Evolutionary conservation across 2,329 filamentous ascomycete genomes (phyloP).

Genomic region (Monosporascus sp.): DNA sequence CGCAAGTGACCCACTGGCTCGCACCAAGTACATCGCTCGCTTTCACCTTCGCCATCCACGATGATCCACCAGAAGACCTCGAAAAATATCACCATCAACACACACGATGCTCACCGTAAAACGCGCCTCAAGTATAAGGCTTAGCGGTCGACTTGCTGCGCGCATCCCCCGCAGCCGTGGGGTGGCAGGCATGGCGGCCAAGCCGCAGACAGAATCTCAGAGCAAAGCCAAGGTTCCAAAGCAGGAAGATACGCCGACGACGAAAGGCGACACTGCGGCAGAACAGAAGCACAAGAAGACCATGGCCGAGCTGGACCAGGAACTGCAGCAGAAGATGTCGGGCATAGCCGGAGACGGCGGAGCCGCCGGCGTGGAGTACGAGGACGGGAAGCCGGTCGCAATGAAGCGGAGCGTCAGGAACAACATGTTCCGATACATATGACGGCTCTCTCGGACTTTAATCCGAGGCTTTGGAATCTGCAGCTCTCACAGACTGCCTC

Average conservation of each 20-base stretch:
- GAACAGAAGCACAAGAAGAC: constrained; percentile 40
- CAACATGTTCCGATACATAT: constrained; percentile 74
- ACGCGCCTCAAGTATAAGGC: not conserved
- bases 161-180: not conserved
- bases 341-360: constrained; percentile 66
- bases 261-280: not conserved
- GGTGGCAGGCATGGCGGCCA: not conserved
- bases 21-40: too few relatives aligned
- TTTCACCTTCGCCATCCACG: not conserved
- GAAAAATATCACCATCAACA: not conserved
- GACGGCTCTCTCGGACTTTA: constrained; percentile 5
- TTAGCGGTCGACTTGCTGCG: not conserved
- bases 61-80: not conserved
- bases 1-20: too few relatives aligned
- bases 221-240: not conserved
- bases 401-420: constrained; percentile 71
- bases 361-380: constrained; percentile 66
- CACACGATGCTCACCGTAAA: not conserved
- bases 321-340: constrained; percentile 61
- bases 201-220: not conserved
- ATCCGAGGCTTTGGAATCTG: too few relatives aligned
- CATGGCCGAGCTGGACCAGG: constrained; percentile 59
- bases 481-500: too few relatives aligned
- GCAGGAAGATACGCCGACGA: not conserved
- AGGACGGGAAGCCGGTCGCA: constrained; percentile 64